These are phyloP conservation scores for Ananas comosus DNA, from an alignment of 176 grass and related monocot species.

Conservation along the genomic window DNA sequence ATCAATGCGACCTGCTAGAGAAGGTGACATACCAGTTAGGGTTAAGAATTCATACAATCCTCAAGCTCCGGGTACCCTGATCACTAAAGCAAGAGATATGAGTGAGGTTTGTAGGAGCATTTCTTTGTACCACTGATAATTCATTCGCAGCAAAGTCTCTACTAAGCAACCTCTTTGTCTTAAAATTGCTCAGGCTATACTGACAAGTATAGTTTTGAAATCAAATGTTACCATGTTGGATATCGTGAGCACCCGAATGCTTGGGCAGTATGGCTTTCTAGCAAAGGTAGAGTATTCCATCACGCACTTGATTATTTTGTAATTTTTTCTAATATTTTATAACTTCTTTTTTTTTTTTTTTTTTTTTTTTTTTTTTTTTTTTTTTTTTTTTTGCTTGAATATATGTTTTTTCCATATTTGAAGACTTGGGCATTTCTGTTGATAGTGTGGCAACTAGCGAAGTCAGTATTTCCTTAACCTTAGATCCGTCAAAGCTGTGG, in stretches of 20 bases:
- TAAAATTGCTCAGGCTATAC: conserved; percentile 40
- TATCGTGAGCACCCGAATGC: conserved; percentile 91
- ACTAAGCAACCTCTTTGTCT: conserved; percentile 1
- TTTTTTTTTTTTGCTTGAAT: conserved; percentile 8
- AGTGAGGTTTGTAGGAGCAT: conserved; percentile 47
- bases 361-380: too few relatives aligned
- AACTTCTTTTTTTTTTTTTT: background rate
- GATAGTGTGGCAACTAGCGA: conserved; percentile 95
- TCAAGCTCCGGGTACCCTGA: conserved; percentile 86
- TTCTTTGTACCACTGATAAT: background rate
- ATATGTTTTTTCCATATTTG: conserved; percentile 90
- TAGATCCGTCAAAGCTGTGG: conserved; percentile 85
- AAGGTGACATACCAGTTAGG: conserved; percentile 87
- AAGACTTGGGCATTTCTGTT: conserved; percentile 88
- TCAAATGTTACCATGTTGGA: conserved; percentile 96
- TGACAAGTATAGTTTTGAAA: conserved; percentile 94
- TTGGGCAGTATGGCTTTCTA: conserved; percentile 94
- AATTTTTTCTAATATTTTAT: background rate
- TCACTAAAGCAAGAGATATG: conserved; percentile 84
- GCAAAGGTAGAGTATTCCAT: conserved; percentile 45
- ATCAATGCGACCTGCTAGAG: conserved; percentile 91
- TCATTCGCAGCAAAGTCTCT: too few relatives aligned
- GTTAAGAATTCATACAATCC: conserved; percentile 98
- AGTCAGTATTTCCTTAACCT: conserved; percentile 85
- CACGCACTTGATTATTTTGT: background rate